Evolutionary conservation across 768 basidiomycete species (phyloP), one percentile per base, ranked within the genome.

Genomic region (Amanita exitialis): DNA sequence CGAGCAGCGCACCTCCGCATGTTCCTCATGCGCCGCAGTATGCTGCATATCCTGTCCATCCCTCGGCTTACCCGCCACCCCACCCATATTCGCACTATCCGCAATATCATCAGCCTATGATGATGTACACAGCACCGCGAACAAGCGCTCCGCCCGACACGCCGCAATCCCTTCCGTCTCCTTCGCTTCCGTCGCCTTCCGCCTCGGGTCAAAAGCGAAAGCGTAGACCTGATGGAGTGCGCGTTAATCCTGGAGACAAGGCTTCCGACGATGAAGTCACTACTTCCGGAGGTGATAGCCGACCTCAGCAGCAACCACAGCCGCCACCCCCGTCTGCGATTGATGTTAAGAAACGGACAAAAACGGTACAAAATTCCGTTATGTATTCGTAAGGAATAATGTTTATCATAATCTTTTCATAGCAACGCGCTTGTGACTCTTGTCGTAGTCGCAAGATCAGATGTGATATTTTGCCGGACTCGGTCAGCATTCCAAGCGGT

Each of bases 371-470:
- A 6, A 23, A 25, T 25, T 45, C 37, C 47, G 36, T 27, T 9
- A 8, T 52, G 43, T 51, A 25, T 39, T 47, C 44, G 25, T 43
- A 20, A 52, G 53, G 43, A 61, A 57, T 44, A 47, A 51, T 51
- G 39, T 5, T 42, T 43, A 27, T 37, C 43, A 53, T 44, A 54
- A 7, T 23, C 39, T 10, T 15, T 32, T 44, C 58, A 20, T 49
- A 76, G 64, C 76, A 78, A 71, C 80, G 92, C 47, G 92, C 92
- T 6, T 95, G 92, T 62, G 92, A 95, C 64, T 86, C 86, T 35
- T 94, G 91, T 68, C 80, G 91, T 44, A 83, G 80, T 61, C 83
- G 90, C 54, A 94, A 95, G 75, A 93, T 95, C 63, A 78, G 91
- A 73, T 98, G 96, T 68, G 95, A 98, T 62, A 79, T 96, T 58